phyloP scores from a whole-genome alignment of 129 eudicot species.

The Heracleum sosnowskyi region DNA sequence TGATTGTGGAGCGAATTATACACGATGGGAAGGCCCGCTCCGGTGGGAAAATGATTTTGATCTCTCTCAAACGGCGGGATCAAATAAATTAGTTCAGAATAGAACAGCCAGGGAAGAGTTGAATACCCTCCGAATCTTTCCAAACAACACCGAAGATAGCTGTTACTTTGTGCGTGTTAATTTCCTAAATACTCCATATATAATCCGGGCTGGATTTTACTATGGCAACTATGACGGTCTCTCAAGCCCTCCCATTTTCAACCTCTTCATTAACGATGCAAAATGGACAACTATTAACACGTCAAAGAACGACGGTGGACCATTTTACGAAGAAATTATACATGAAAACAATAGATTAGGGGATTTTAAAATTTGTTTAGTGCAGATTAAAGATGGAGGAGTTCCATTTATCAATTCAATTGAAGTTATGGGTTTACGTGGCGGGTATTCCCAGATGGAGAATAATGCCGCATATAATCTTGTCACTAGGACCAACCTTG shows the following conservation, averaged over 20 bases:
- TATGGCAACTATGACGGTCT: not conserved
- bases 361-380: not conserved
- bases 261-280: not conserved
- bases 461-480: not conserved
- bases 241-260: not conserved
- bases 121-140: not conserved
- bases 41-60: not conserved
- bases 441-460: not conserved
- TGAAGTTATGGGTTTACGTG: not conserved
- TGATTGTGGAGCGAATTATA: not conserved
- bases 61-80: not conserved
- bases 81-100: not conserved
- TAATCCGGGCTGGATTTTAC: not conserved
- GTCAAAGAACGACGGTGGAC: not conserved
- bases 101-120: not conserved
- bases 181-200: not conserved
- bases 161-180: not conserved
- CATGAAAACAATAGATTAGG: not conserved
- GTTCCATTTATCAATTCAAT: constrained; percentile 3
- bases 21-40: not conserved
- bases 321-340: not conserved
- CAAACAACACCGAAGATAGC: not conserved
- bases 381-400: not conserved
- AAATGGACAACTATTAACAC: not conserved
- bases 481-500: constrained; percentile 2